phyloP scores from a whole-genome alignment of 73 alveolate species.

The Strombidium stylifer region DNA sequence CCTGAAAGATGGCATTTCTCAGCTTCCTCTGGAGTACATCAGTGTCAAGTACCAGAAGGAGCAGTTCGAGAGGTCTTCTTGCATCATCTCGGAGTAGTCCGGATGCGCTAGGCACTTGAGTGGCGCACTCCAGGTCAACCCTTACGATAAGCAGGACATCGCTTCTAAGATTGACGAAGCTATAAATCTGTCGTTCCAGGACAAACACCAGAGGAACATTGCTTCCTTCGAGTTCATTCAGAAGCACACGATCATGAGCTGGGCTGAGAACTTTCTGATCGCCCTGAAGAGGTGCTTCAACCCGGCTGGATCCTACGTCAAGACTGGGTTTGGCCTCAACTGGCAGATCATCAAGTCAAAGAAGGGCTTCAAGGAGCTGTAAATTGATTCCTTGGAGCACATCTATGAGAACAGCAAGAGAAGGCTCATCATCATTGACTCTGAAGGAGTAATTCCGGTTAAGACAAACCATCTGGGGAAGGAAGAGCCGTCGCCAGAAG shows the following conservation, averaged over 20 bases:
- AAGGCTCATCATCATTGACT: constrained; percentile 27
- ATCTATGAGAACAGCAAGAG: constrained; percentile 1
- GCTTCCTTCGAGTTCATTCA: constrained; percentile 21
- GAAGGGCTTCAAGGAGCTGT: constrained; percentile 13
- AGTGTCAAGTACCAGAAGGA: constrained; percentile 43
- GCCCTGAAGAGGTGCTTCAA: constrained; percentile 60
- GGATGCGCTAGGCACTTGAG: constrained; percentile 72
- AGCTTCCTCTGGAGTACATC: constrained; percentile 66
- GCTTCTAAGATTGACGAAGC: constrained; percentile 63
- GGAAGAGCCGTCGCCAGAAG: too few species aligned
- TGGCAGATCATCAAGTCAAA: constrained; percentile 15
- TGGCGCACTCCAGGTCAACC: constrained; percentile 63
- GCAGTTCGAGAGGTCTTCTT: constrained; percentile 25
- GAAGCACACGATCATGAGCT: constrained; percentile 45
- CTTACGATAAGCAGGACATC: constrained; percentile 62
- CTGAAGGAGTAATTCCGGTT: constrained; percentile 42
- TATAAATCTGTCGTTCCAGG: constrained; percentile 30
- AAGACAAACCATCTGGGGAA: too few species aligned
- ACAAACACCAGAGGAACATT: constrained; percentile 32
- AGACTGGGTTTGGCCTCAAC: constrained; percentile 41
- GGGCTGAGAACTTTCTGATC: constrained; percentile 70
- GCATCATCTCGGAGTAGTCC: constrained; percentile 71
- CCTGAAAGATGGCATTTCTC: constrained; percentile 44
- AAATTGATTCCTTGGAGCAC: neutral
- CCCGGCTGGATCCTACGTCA: constrained; percentile 27